A percentile compares a stretch with the other conserved stretches of the same genome.
Conservation (phyloP, 2,329 filamentous ascomycete genomes). For the Diaporthe aspalathi region DNA sequence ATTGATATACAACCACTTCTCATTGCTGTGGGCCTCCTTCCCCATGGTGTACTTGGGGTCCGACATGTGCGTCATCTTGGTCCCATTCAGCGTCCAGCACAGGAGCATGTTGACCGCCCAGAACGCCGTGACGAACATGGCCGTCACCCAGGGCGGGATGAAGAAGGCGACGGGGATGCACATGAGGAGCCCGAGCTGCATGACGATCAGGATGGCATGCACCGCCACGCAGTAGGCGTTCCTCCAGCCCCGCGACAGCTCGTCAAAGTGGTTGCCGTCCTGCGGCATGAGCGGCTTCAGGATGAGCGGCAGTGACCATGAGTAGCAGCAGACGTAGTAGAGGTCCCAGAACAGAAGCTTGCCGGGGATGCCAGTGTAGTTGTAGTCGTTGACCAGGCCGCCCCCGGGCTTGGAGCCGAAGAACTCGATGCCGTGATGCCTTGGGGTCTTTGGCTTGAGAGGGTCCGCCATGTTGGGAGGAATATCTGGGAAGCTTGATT, state of each 20-base stretch:
- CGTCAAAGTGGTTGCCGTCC: conserved; percentile 67
- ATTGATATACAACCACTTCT: conserved; percentile 85
- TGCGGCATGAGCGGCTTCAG: conserved; percentile 66
- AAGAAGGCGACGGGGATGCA: conserved; percentile 59
- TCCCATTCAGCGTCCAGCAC: conserved; percentile 65
- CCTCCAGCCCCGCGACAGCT: conserved; percentile 67
- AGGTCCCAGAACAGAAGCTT: conserved; percentile 63
- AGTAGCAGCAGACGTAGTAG: conserved; percentile 64
- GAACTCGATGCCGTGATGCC: conserved; percentile 51
- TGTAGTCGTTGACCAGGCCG: conserved; percentile 66
- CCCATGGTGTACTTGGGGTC: conserved; percentile 65
- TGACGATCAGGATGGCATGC: conserved; percentile 67
- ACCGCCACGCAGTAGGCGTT: conserved; percentile 70
- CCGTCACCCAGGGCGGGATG: conserved; percentile 61
- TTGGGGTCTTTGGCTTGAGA: neutral
- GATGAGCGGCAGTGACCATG: conserved; percentile 69
- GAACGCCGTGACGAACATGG: conserved; percentile 55
- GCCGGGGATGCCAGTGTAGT: conserved; percentile 68
- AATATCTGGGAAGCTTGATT: neutral
- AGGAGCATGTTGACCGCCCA: conserved; percentile 62
- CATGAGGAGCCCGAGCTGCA: conserved; percentile 71
- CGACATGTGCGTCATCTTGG: conserved; percentile 60
- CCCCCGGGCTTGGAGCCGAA: conserved; percentile 70
- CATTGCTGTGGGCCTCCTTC: conserved; percentile 58
- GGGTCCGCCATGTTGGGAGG: neutral